A percentile compares a stretch with the other conserved stretches of the same genome.
Conservation (phyloP, 2,329 filamentous ascomycete genomes). For the Fusarium succisae region DNA sequence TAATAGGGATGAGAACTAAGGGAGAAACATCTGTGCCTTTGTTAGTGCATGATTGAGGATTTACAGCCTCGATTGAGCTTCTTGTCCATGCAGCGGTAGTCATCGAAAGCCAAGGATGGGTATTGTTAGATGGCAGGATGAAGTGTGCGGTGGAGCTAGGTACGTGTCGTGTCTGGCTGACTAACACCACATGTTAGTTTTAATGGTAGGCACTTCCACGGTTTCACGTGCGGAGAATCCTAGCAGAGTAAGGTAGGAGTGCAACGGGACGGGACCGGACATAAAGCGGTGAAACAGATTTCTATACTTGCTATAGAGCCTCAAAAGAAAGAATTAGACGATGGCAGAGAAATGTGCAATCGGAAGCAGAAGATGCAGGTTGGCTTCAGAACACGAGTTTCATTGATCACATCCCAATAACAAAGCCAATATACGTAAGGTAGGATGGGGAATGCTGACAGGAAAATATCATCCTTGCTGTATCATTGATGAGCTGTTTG, state of each 20-base stretch:
- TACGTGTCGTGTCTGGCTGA: slow-evolving; percentile 22
- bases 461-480: neutral
- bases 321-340: neutral
- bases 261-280: slow-evolving; percentile 4
- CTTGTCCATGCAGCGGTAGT: neutral
- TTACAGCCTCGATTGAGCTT: neutral
- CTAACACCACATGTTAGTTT: slow-evolving; percentile 28
- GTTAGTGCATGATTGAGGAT: too few relatives aligned
- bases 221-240: slow-evolving; percentile 32
- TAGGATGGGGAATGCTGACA: neutral
- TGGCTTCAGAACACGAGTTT: neutral
- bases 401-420: neutral
- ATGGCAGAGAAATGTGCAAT: neutral
- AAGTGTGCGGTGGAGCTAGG: slow-evolving; percentile 16
- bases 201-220: neutral
- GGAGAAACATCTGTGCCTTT: too few relatives aligned
- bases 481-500: neutral
- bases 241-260: neutral
- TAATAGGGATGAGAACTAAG: neutral
- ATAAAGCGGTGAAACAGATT: slow-evolving; percentile 22
- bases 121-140: slow-evolving; percentile 5
- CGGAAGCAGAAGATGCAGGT: neutral
- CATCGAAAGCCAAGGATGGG: neutral
- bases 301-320: neutral
- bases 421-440: neutral